A percentile compares a stretch with the other conserved stretches of the same genome.
Evolutionary conservation across 2,329 filamentous ascomycete species (phyloP).

Genomic region (Orbilia brochopaga): DNA sequence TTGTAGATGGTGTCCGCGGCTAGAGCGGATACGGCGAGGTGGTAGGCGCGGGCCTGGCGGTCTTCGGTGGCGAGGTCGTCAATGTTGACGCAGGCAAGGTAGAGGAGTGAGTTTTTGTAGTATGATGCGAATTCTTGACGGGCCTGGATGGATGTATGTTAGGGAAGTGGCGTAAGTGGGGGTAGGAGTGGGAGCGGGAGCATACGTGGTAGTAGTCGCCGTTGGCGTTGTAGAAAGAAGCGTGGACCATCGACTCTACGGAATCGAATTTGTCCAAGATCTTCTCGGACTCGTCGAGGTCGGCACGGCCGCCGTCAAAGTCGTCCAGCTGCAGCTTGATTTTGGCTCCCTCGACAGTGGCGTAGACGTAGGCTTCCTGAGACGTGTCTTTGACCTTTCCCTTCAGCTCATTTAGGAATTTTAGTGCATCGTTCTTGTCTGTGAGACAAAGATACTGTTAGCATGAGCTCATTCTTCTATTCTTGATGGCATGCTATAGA

Average conservation of each 20-base stretch:
- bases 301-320: conserved; percentile 80
- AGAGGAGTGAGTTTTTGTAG: conserved; percentile 96
- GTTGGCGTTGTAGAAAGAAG: conserved; percentile 93
- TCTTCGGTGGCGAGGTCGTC: conserved; percentile 75
- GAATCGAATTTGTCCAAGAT: conserved; percentile 91
- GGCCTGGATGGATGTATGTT: conserved; percentile 60
- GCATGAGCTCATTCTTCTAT: conserved; percentile 36
- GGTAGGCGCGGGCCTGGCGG: conserved; percentile 82
- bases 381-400: conserved; percentile 89
- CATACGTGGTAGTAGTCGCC: conserved; percentile 87
- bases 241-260: conserved; percentile 93
- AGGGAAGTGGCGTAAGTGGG: neutral
- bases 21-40: conserved; percentile 88
- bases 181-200: conserved; percentile 22
- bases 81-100: conserved; percentile 93
- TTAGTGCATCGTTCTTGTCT: conserved; percentile 86
- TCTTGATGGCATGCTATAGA: too few species aligned
- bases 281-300: conserved; percentile 83
- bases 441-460: conserved; percentile 1
- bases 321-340: conserved; percentile 83
- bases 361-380: conserved; percentile 94
- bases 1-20: conserved; percentile 98
- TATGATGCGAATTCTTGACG: conserved; percentile 94
- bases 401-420: conserved; percentile 81
- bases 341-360: conserved; percentile 84